Conservation (phyloP, 371 early-diverging fungal species). For the Umbelopsis sp. region DNA sequence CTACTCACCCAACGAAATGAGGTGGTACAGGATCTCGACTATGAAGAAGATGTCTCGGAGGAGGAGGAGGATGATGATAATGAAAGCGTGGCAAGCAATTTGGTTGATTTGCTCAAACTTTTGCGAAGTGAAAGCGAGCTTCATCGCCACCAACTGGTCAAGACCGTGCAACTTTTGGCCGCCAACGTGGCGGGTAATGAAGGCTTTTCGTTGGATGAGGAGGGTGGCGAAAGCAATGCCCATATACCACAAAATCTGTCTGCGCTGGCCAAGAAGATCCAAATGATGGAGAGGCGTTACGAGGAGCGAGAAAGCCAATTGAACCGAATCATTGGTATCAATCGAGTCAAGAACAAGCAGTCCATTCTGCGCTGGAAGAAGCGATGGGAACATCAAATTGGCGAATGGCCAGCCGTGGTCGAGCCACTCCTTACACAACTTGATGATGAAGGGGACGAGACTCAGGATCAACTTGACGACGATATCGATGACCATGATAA, state of each 20-base stretch:
- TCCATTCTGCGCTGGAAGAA: neutral
- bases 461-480: neutral
- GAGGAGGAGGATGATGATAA: neutral
- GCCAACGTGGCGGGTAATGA: slow-evolving; percentile 8
- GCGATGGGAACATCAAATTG: slow-evolving; percentile 7
- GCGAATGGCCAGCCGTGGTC: neutral
- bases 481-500: neutral
- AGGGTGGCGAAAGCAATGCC: neutral
- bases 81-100: neutral
- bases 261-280: neutral
- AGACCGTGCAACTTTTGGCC: slow-evolving; percentile 5
- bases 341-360: neutral
- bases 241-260: neutral
- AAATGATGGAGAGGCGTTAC: slow-evolving; percentile 6
- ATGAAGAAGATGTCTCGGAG: neutral
- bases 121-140: neutral
- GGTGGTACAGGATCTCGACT: neutral
- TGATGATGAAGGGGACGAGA: neutral
- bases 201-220: neutral
- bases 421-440: slow-evolving; percentile 9
- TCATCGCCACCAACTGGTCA: slow-evolving; percentile 6
- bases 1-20: neutral
- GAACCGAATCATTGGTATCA: slow-evolving; percentile 10
- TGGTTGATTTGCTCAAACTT: neutral
- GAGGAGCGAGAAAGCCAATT: slow-evolving; percentile 6